These are phyloP conservation scores for Agaricus sinodeliciosus DNA, from an alignment of 768 basidiomycete species.

Conservation along the genomic window DNA sequence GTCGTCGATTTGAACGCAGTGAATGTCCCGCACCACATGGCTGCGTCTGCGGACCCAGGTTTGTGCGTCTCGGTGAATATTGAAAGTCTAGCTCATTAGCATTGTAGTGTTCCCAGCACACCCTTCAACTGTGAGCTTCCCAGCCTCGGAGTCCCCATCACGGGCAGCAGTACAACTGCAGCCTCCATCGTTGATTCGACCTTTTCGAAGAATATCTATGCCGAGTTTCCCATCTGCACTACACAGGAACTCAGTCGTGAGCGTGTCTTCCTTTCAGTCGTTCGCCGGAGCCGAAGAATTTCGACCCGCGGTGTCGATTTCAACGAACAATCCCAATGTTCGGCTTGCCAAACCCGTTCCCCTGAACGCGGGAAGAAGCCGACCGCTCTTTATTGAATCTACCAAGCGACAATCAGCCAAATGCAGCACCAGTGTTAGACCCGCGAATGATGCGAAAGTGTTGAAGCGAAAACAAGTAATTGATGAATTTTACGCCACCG, in stretches of 20 bases:
- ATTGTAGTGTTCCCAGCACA: background rate
- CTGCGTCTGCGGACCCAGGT: constrained; percentile 6
- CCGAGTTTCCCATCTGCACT: constrained; percentile 43
- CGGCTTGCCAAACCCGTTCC: constrained; percentile 12
- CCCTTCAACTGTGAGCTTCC: constrained; percentile 21
- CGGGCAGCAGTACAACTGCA: background rate
- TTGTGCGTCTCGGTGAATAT: background rate
- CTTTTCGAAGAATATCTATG: constrained; percentile 59
- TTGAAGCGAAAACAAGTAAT: constrained; percentile 61
- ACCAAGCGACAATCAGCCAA: constrained; percentile 30
- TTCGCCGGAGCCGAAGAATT: constrained; percentile 45
- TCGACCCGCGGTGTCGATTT: constrained; percentile 12
- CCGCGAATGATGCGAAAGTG: constrained; percentile 36
- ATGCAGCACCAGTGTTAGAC: constrained; percentile 30
- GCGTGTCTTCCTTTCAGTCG: constrained; percentile 70
- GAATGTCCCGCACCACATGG: background rate
- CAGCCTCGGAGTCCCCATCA: constrained; percentile 16
- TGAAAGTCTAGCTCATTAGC: background rate
- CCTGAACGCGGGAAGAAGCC: constrained; percentile 19
- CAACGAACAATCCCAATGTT: constrained; percentile 9
- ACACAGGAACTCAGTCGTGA: constrained; percentile 60
- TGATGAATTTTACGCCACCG: constrained; percentile 78
- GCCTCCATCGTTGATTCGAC: constrained; percentile 15
- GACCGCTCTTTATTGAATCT: constrained; percentile 34
- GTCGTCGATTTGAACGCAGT: no score